A percentile compares a stretch with the other conserved stretches of the same genome.
Evolutionary conservation across 2,329 filamentous ascomycete species (phyloP).

Genomic region (Trichoderma koningii): DNA sequence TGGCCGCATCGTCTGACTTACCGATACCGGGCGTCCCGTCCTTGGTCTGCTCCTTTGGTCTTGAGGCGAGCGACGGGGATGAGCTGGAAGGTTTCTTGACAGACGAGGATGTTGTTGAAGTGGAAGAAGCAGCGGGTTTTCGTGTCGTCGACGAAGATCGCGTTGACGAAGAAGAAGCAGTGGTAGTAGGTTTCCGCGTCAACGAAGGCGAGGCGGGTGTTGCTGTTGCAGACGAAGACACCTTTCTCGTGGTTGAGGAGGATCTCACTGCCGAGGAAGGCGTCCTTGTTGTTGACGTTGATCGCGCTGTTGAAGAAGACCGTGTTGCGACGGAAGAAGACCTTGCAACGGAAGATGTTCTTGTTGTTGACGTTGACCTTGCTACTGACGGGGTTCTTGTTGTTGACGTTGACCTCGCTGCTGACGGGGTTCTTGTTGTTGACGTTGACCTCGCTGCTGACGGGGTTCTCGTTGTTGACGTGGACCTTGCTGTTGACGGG

Average conservation of each 20-base stretch:
- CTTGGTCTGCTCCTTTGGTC: constrained; percentile 23
- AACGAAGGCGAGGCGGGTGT: not conserved
- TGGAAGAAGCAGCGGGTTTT: not conserved
- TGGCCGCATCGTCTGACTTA: constrained; percentile 15
- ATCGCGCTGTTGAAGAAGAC: constrained; percentile 7
- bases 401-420: constrained; percentile 2
- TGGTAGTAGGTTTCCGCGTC: constrained; percentile 11
- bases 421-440: not conserved
- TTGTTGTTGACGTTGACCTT: not conserved
- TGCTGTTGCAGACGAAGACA: constrained; percentile 6
- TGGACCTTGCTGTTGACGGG: not conserved
- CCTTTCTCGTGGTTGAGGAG: constrained; percentile 13
- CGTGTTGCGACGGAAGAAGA: not conserved
- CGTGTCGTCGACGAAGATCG: constrained; percentile 11
- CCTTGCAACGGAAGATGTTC: not conserved
- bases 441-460: not conserved
- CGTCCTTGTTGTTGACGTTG: constrained; percentile 4
- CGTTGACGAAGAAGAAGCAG: constrained; percentile 1
- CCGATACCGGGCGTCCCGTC: constrained; percentile 23
- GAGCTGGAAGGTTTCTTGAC: constrained; percentile 25
- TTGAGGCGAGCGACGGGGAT: constrained; percentile 5
- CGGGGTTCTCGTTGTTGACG: constrained; percentile 6
- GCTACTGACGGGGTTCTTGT: not conserved
- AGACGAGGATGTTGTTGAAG: constrained; percentile 6
- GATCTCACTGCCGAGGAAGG: not conserved